Percentiles rank a stretch among this genome's conserved stretches.
phyloP scores from a whole-genome alignment of 1,284 basidiomycete species.

The Tylopilus sp. region DNA sequence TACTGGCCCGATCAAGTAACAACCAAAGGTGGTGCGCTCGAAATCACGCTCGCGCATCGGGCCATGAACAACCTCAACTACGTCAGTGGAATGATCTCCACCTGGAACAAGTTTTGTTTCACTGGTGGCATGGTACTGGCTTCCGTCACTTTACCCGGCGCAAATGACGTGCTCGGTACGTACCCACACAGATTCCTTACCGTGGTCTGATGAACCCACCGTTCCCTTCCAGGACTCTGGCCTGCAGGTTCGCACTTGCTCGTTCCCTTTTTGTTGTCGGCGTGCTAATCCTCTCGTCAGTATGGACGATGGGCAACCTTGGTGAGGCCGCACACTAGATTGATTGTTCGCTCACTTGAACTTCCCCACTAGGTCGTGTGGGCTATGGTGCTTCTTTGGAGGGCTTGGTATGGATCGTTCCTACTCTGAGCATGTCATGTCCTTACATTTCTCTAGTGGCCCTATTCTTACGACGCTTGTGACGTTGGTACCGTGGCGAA shows the following conservation, averaged over 20 bases:
- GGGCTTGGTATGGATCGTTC: conserved; percentile 44
- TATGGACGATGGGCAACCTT: conserved; percentile 69
- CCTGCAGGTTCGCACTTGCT: conserved; percentile 31
- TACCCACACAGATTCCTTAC: conserved; percentile 34
- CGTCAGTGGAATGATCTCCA: conserved; percentile 67
- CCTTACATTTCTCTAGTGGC: conserved; percentile 37
- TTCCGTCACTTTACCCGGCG: conserved; percentile 81
- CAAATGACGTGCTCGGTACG: conserved; percentile 50
- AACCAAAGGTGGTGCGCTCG: conserved; percentile 75
- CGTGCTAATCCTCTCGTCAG: conserved; percentile 21
- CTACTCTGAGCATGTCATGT: not conserved
- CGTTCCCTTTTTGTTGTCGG: not conserved
- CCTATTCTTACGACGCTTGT: conserved; percentile 52
- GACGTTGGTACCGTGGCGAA: conserved; percentile 61
- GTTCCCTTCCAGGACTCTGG: conserved; percentile 27
- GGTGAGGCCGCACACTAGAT: conserved; percentile 31
- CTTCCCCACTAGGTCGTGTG: conserved; percentile 40
- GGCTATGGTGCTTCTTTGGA: conserved; percentile 64
- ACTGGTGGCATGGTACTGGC: conserved; percentile 78
- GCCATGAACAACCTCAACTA: conserved; percentile 74
- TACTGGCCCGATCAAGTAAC: conserved; percentile 79
- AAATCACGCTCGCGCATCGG: conserved; percentile 73
- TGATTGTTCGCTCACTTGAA: not conserved
- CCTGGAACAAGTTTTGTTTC: conserved; percentile 95
- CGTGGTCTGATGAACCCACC: not conserved